A percentile compares a stretch with the other conserved stretches of the same genome.
These are phyloP conservation scores for Nicotiana tabacum DNA, from an alignment of 257 asterid genomes.

Conservation along the genomic window DNA sequence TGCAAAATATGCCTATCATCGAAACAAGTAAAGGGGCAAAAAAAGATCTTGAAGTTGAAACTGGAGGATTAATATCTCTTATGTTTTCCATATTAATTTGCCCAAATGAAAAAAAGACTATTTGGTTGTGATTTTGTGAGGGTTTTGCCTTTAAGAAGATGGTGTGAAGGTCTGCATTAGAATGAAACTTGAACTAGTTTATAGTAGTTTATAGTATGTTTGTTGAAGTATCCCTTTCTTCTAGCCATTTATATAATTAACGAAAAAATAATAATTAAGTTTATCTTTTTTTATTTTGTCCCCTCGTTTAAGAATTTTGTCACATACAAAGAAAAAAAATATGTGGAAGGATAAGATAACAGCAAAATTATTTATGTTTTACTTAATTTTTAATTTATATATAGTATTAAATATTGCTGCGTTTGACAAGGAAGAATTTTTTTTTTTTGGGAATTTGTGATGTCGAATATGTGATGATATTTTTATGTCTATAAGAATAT, in stretches of 20 bases:
- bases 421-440: too few species aligned
- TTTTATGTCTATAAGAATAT: too few species aligned
- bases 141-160: neutral
- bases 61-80: neutral
- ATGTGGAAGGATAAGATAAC: too few species aligned
- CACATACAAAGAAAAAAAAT: neutral
- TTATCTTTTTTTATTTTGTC: neutral
- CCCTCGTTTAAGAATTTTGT: neutral
- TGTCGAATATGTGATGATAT: too few species aligned
- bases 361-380: too few species aligned
- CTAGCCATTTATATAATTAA: neutral
- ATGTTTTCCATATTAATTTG: neutral
- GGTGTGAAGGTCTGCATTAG: neutral
- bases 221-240: neutral
- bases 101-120: neutral
- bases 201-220: conserved; percentile 4
- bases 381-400: too few species aligned
- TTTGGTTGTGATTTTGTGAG: neutral
- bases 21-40: conserved; percentile 3
- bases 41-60: neutral
- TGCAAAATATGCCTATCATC: neutral
- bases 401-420: too few species aligned
- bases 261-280: neutral
- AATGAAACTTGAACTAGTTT: neutral
- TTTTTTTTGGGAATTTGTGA: too few species aligned